Base-by-base conservation (phyloP, 305 asterid species). In the Fraxinus greggii region DNA sequence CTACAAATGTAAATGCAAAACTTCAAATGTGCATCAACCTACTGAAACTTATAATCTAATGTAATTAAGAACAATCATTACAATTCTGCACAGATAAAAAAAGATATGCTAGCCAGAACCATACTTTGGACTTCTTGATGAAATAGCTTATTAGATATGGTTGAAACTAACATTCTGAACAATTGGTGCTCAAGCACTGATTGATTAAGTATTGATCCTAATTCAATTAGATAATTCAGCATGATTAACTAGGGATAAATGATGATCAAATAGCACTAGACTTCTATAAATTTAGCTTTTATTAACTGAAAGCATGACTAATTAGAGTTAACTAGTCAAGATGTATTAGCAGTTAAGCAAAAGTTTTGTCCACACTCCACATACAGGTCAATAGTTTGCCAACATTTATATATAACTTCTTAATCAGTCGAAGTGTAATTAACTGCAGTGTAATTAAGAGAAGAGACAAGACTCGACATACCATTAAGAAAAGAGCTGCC, bases 401-500 rank as follows among this genome's bases (percentile, higher is more conserved):
- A 21, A 69, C 74, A 61, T 23, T 59, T 70, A 75, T 13, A 35
- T 31, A 15, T 19, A 77, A 29, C 21, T 6, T 38, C 17, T 48
- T 73, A 73, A 75, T 29, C 77, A n/a, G 28, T 19, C 73, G 12
- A 77, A 63, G n/a, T 5, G 65, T 29, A 32, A 80, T 73, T 19
- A 24, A 51, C n/a, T 19, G 76, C 32, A 84, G 67, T 75, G 63
- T 36, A 36, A 45, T 76, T 72, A 80, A 73, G 59, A 35, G 36
- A 69, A 31, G 35, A 72, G 54, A 77, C 38, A 83, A 82, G 28
- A 79, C 5, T 26, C 56, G 70, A 79, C 93, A 45, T 92, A 95
- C 98, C 98, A 93, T 95, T 80, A 95, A 81, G 89, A 95, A 92
- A 83, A 95, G 97, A 72, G 98, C 95, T 79, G 93, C 92, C 98